Percentiles rank a stretch among this genome's conserved stretches.
phyloP scores from a whole-genome alignment of 352 stramenopile genomes.

The Pythium phragmiticola region DNA sequence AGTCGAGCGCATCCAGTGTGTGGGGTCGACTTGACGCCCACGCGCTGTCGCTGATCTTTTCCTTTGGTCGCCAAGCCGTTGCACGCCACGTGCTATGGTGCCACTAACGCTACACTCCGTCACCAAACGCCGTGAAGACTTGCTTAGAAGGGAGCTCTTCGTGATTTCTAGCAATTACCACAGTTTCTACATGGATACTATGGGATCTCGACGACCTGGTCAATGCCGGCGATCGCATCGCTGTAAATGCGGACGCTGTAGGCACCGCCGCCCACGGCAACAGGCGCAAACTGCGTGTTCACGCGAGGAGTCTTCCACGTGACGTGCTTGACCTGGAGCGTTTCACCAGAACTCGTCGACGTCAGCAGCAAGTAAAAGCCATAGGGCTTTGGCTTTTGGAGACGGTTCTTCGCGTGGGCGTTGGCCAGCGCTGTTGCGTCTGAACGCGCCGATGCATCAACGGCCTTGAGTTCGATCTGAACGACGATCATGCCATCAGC shows the following conservation, averaged over 20 bases:
- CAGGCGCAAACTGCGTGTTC: constrained; percentile 29
- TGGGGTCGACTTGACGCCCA: constrained; percentile 10
- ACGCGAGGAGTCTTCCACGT: constrained; percentile 41
- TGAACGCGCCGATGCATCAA: constrained; percentile 21
- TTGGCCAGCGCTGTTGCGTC: constrained; percentile 18
- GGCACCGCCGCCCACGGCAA: constrained; percentile 21
- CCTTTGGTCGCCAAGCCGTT: neutral
- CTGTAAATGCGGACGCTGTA: constrained; percentile 37
- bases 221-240: constrained; percentile 45
- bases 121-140: too few species aligned
- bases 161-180: neutral
- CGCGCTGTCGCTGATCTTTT: constrained; percentile 1
- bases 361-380: constrained; percentile 68
- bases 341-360: constrained; percentile 11
- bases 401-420: constrained; percentile 20
- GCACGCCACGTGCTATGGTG: constrained; percentile 4
- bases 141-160: too few species aligned
- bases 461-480: constrained; percentile 37
- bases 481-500: constrained; percentile 9
- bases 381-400: constrained; percentile 69
- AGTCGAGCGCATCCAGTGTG: neutral
- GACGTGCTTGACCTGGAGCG: constrained; percentile 66
- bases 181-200: constrained; percentile 9
- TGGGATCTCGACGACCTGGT: constrained; percentile 15
- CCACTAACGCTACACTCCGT: neutral